Conservation (phyloP, 2,329 filamentous ascomycete genomes). For the Amauroascus niger region DNA sequence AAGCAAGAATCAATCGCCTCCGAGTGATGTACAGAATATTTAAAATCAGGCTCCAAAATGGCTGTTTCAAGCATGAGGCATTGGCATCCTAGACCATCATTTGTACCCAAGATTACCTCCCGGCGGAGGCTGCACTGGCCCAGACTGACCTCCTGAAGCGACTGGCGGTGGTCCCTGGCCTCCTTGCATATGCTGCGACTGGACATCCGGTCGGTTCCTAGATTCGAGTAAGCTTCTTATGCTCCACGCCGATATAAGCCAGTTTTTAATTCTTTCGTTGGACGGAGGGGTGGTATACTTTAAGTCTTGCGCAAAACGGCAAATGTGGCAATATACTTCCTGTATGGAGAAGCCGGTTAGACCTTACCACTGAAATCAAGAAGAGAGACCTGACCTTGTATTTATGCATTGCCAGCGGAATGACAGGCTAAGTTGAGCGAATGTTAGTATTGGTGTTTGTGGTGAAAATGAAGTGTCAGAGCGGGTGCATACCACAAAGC, state of each 20-base stretch:
- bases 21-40: too few species aligned
- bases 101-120: conserved; percentile 12
- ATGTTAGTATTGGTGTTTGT: background rate
- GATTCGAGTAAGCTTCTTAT: background rate
- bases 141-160: conserved; percentile 5
- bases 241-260: background rate
- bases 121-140: conserved; percentile 9
- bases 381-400: conserved; percentile 41
- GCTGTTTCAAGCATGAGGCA: background rate
- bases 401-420: conserved; percentile 27
- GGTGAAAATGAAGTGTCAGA: background rate
- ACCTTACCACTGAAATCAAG: background rate
- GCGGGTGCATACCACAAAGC: conserved; percentile 23
- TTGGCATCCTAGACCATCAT: background rate
- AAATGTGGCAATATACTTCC: conserved; percentile 20
- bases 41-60: background rate
- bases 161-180: conserved; percentile 10
- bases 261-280: background rate
- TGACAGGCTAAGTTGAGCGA: conserved; percentile 20
- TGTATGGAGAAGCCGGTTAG: conserved; percentile 6
- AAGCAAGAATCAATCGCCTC: too few species aligned
- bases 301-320: conserved; percentile 19
- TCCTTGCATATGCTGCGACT: conserved; percentile 15
- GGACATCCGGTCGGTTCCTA: conserved; percentile 17
- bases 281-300: conserved; percentile 10